Conservation (phyloP, 768 basidiomycete genomes). For the Lactarius evosmus region DNA sequence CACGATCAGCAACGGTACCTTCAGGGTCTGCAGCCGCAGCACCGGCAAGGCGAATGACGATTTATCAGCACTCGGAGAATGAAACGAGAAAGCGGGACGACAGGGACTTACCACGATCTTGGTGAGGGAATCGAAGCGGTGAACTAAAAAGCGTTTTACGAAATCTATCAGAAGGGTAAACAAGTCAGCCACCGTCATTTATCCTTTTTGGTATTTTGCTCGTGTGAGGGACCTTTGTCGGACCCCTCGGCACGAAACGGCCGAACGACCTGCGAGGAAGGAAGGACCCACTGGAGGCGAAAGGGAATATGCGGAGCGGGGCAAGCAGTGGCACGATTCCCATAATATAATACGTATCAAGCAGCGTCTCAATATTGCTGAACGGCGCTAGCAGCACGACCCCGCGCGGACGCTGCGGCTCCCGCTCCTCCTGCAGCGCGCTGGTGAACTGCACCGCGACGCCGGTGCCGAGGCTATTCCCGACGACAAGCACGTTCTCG, state of each 20-base stretch:
- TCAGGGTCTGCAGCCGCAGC: slow-evolving; percentile 52
- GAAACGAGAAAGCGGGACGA: neutral
- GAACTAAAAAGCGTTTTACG: slow-evolving; percentile 49
- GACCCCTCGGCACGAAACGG: neutral
- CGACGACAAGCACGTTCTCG: slow-evolving; percentile 67
- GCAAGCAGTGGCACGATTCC: slow-evolving; percentile 67
- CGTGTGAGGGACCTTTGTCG: neutral
- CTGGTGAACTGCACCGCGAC: slow-evolving; percentile 50
- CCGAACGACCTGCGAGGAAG: slow-evolving; percentile 7
- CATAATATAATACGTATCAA: slow-evolving; percentile 66
- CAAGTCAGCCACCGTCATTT: neutral
- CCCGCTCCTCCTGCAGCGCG: slow-evolving; percentile 35
- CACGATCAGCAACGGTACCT: slow-evolving; percentile 64
- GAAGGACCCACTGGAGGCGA: slow-evolving; percentile 53
- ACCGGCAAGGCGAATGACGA: too few species aligned
- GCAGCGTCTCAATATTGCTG: slow-evolving; percentile 40
- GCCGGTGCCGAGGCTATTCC: slow-evolving; percentile 88
- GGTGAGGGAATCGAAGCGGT: slow-evolving; percentile 61
- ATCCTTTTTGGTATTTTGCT: slow-evolving; percentile 1
- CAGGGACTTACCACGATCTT: slow-evolving; percentile 50
- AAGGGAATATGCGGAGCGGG: slow-evolving; percentile 64
- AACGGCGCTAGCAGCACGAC: slow-evolving; percentile 44
- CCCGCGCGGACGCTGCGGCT: slow-evolving; percentile 38
- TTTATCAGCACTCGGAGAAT: neutral
- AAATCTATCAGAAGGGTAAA: slow-evolving; percentile 40